Base-by-base conservation (phyloP, 768 basidiomycete species). In the Termitomyces eurrhizus region DNA sequence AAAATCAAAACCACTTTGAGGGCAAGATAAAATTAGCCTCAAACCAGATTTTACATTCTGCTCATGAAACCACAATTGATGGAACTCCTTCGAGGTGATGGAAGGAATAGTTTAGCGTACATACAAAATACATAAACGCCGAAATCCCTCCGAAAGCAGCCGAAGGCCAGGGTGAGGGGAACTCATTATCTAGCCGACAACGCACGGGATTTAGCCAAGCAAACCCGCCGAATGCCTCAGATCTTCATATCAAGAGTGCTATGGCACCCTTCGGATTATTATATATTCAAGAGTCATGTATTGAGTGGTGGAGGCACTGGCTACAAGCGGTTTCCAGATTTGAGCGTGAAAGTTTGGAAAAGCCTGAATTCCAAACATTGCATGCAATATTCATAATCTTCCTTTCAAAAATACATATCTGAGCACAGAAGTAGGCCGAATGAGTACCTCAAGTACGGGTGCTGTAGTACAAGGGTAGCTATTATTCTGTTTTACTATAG, bases 371-470 rank as follows among this genome's bases (percentile, higher is more conserved):
- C 42, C 44, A 59, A 59, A 54, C 35, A 59, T 54, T 33, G 36
- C 37, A 49, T 29, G 29, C 29, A 29, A 29, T 29, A 29, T 29
- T 29, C 3, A 49, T 48, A 36, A 46, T 59, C 36, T 35, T 16
- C 42, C 36, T 29, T 60, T 14, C 16, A 44, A 44, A 49, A 29
- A 7, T 16, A 14, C n/a, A 44, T 9, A 57, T 29, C 48, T 56
- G 52, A 54, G 32, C 24, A 39, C 32, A 26, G n/a, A 24, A 53
- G 44, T 13, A 36, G 37, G 41, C 42, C 21, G 45, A n/a, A 64
- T 61, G 60, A 64, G 26, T 55, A 53, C 53, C 39, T 9, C 52
- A 26, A 61, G 56, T 51, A 37, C 44, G 6, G 58, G 33, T 39
- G 37, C 48, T 18, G 41, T 16, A 13, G 52, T 58, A 35, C 57